These are phyloP conservation scores for Xylaria sp. DNA, from an alignment of 2,329 filamentous ascomycete species.

Conservation along the genomic window DNA sequence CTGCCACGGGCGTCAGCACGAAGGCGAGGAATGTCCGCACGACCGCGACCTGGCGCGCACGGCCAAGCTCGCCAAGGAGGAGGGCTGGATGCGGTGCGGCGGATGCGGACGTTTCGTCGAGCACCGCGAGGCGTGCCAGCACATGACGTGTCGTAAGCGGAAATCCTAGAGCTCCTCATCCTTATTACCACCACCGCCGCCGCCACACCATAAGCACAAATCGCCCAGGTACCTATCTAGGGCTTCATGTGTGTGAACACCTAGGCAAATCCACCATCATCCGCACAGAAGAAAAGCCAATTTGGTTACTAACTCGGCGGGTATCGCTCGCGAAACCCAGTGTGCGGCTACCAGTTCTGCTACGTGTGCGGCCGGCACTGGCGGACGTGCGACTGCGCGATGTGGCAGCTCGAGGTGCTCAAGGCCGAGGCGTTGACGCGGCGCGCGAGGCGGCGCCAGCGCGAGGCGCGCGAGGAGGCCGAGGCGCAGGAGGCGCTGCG, in stretches of 20 bases:
- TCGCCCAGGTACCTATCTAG: too few species aligned
- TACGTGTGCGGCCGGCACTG: conserved; percentile 76
- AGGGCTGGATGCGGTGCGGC: conserved; percentile 76
- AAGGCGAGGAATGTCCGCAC: conserved; percentile 48
- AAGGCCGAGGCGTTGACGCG: conserved; percentile 43
- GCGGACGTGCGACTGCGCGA: conserved; percentile 71
- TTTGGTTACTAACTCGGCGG: too few species aligned
- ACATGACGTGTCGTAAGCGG: conserved; percentile 88
- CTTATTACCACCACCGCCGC: too few species aligned
- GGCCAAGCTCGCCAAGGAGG: conserved; percentile 64
- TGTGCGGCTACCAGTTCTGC: conserved; percentile 81
- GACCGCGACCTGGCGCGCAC: conserved; percentile 53
- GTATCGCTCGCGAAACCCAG: too few species aligned
- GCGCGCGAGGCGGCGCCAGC: conserved; percentile 37
- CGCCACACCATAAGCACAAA: too few species aligned
- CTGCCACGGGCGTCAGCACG: conserved; percentile 52
- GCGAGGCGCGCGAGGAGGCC: conserved; percentile 39
- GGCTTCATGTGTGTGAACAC: too few species aligned
- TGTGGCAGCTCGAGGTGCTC: conserved; percentile 46
- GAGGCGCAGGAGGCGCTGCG: conserved; percentile 46
- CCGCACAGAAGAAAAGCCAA: too few species aligned
- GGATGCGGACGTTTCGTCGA: conserved; percentile 74
- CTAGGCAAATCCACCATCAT: too few species aligned
- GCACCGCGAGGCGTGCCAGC: conserved; percentile 77
- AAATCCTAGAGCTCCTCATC: too few species aligned